phyloP scores from a whole-genome alignment of 345 rosid species.

The Aquilaria yunnanensis region DNA sequence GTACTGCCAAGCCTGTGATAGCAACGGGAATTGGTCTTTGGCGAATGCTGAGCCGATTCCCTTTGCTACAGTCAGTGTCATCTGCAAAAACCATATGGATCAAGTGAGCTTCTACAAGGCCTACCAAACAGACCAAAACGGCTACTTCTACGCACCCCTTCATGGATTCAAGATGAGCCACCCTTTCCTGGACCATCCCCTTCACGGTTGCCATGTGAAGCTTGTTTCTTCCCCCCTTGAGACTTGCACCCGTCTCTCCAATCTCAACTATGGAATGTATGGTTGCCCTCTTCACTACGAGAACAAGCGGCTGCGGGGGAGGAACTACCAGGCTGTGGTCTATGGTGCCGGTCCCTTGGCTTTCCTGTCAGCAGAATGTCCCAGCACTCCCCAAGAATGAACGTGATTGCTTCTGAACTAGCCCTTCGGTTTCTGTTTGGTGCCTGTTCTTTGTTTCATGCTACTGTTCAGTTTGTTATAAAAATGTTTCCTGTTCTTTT shows the following conservation, averaged over 20 bases:
- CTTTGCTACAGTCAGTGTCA: constrained; percentile 55
- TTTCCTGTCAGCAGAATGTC: constrained; percentile 44
- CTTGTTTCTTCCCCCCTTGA: constrained; percentile 59
- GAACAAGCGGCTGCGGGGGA: constrained; percentile 38
- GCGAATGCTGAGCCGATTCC: constrained; percentile 50
- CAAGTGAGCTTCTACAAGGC: constrained; percentile 58
- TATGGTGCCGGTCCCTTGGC: constrained; percentile 81
- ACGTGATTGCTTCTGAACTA: constrained; percentile 4
- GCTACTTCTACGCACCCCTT: constrained; percentile 69
- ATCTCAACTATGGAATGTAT: constrained; percentile 58
- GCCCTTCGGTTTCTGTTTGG: constrained; percentile 2
- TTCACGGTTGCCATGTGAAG: constrained; percentile 62
- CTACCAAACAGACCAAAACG: constrained; percentile 37
- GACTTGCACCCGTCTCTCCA: constrained; percentile 55
- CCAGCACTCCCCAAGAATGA: neutral
- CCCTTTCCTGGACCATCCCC: constrained; percentile 60
- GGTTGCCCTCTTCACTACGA: constrained; percentile 52
- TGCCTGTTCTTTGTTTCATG: no score
- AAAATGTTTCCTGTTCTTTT: no score
- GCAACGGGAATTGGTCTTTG: constrained; percentile 61
- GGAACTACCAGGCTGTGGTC: constrained; percentile 38
- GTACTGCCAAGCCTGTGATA: constrained; percentile 64
- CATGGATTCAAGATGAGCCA: constrained; percentile 42
- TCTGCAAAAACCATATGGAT: constrained; percentile 50
- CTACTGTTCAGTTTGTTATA: no score